A percentile compares a stretch with the other conserved stretches of the same genome.
Evolutionary conservation across 164 flowering plant species (phyloP).

Genomic region (Buxus sempervirens): DNA sequence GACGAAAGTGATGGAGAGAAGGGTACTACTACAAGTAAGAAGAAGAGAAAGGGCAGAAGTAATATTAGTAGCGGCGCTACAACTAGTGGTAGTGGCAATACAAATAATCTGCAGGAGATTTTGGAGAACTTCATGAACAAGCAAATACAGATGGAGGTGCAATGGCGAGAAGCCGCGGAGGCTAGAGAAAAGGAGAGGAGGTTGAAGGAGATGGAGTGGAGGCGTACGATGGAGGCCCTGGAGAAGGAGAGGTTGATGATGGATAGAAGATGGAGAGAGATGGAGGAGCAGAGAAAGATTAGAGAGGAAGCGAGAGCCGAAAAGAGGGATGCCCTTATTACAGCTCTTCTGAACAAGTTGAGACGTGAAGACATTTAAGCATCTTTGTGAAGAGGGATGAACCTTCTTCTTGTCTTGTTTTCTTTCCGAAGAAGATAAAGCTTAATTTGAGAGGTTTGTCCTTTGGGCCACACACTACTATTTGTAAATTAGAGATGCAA

Average conservation of each 20-base stretch:
- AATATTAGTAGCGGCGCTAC: not conserved
- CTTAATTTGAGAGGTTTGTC: slow-evolving; percentile 5
- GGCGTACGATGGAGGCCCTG: slow-evolving; percentile 63
- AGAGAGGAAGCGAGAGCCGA: slow-evolving; percentile 89
- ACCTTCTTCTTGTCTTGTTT: not conserved
- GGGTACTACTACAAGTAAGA: slow-evolving; percentile 19
- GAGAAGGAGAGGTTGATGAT: slow-evolving; percentile 73
- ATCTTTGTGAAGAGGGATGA: not conserved
- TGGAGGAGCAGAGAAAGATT: slow-evolving; percentile 71
- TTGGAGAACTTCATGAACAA: slow-evolving; percentile 75
- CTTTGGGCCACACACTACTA: not conserved
- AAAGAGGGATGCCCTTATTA: slow-evolving; percentile 75
- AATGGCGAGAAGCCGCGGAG: slow-evolving; percentile 63
- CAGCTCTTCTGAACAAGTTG: slow-evolving; percentile 66
- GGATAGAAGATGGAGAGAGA: slow-evolving; percentile 82
- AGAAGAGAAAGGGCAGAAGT: slow-evolving; percentile 29
- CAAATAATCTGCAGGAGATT: slow-evolving; percentile 38
- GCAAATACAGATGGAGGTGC: slow-evolving; percentile 66
- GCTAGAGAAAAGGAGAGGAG: slow-evolving; percentile 72
- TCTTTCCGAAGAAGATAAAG: not conserved
- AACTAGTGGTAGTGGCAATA: slow-evolving; percentile 9
- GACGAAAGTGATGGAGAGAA: slow-evolving; percentile 42
- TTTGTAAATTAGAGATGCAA: not conserved
- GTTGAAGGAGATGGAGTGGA: slow-evolving; percentile 75
- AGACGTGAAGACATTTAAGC: slow-evolving; percentile 45